Conservation (phyloP, 495 filamentous ascomycete species). For the Penicillium cinerascens region DNA sequence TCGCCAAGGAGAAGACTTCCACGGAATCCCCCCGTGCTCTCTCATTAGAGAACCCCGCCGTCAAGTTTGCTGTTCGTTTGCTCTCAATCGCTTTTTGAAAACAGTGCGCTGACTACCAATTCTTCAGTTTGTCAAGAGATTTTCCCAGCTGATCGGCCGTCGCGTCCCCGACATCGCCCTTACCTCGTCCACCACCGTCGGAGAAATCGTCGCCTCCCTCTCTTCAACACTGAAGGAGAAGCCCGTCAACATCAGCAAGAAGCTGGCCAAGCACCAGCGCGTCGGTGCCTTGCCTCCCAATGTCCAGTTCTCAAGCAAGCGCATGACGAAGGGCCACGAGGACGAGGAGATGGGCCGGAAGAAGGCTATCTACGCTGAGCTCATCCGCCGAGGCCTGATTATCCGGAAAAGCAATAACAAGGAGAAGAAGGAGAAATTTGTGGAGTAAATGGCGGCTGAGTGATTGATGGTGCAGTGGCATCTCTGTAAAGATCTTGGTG, state of each 20-base stretch:
- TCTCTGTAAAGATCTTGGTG: conserved; percentile 5
- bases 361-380: conserved; percentile 76
- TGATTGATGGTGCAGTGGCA: background rate
- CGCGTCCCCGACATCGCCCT: conserved; percentile 67
- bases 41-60: conserved; percentile 50
- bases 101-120: conserved; percentile 11
- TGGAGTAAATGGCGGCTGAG: background rate
- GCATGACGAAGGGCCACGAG: conserved; percentile 62
- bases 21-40: conserved; percentile 29
- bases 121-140: conserved; percentile 67
- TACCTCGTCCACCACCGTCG: conserved; percentile 48
- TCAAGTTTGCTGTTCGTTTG: conserved; percentile 72
- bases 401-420: background rate
- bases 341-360: conserved; percentile 76
- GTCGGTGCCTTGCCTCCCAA: conserved; percentile 56
- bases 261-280: conserved; percentile 40
- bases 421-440: background rate
- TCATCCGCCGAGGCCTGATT: conserved; percentile 57
- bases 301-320: conserved; percentile 58
- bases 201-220: conserved; percentile 45
- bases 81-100: background rate
- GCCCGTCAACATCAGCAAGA: conserved; percentile 24
- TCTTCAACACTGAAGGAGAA: conserved; percentile 23
- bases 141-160: conserved; percentile 72
- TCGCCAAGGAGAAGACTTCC: conserved; percentile 13